Conservation (phyloP, 805 yeast genomes). For the Candida pini region DNA sequence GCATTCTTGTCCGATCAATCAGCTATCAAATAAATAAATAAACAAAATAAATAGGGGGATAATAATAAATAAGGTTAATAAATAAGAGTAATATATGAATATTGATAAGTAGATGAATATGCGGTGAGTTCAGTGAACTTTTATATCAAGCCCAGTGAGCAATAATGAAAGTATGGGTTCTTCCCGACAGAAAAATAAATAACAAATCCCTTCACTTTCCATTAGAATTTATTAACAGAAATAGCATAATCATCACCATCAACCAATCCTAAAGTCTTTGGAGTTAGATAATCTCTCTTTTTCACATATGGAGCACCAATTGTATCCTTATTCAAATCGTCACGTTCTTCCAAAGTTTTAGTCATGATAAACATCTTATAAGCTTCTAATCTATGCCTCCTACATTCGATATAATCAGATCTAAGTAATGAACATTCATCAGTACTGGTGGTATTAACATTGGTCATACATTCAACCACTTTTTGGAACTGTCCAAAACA, state of each 20-base stretch:
- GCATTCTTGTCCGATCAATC: no score
- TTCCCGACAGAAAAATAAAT: background rate
- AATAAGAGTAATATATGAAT: no score
- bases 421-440: slow-evolving; percentile 29
- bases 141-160: no score
- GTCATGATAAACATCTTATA: slow-evolving; percentile 31
- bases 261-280: slow-evolving; percentile 33
- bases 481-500: slow-evolving; percentile 34
- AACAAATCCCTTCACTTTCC: no score
- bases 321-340: slow-evolving; percentile 23
- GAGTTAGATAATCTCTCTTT: slow-evolving; percentile 33
- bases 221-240: slow-evolving; percentile 9
- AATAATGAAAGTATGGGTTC: no score
- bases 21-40: no score
- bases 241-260: slow-evolving; percentile 31
- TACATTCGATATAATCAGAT: slow-evolving; percentile 33
- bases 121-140: no score
- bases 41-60: no score
- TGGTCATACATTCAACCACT: slow-evolving; percentile 35
- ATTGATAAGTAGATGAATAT: no score
- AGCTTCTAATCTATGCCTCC: slow-evolving; percentile 32
- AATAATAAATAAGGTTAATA: no score
- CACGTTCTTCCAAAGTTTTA: slow-evolving; percentile 27
- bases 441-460: slow-evolving; percentile 23
- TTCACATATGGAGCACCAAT: slow-evolving; percentile 35